A percentile compares a stretch with the other conserved stretches of the same genome.
phyloP scores from a whole-genome alignment of 169 alveolate genomes.

The Eimeria acervulina region DNA sequence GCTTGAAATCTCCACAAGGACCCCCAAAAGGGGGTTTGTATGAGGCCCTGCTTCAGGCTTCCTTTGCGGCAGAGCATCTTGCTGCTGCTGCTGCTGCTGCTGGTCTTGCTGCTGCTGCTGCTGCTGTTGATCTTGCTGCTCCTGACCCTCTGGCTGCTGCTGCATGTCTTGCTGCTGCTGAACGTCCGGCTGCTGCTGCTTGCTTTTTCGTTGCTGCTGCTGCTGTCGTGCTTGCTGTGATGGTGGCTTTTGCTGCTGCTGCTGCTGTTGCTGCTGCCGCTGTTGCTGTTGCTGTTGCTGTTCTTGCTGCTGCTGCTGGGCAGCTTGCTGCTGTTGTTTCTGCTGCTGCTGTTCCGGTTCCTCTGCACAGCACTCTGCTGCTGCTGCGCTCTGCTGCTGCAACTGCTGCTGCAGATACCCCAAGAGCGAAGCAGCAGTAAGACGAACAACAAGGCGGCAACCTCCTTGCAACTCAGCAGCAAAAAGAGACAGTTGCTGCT shows the following conservation, averaged over 20 bases:
- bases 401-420: not conserved
- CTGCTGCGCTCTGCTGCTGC: too few species aligned
- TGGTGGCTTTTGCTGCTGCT: not conserved
- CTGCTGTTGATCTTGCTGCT: too few species aligned
- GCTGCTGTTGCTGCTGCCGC: not conserved
- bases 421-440: not conserved
- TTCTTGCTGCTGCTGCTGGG: too few species aligned
- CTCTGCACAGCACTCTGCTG: too few species aligned
- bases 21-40: not conserved
- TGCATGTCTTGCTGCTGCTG: too few species aligned
- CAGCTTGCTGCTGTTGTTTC: too few species aligned
- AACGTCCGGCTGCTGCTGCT: too few species aligned
- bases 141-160: too few species aligned
- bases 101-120: too few species aligned
- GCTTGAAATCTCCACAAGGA: not conserved
- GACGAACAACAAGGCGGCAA: conserved; percentile 7
- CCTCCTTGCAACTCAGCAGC: not conserved
- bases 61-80: not conserved
- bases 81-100: conserved; percentile 39
- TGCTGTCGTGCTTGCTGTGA: not conserved
- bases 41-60: not conserved
- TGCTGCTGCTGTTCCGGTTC: too few species aligned
- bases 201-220: not conserved
- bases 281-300: not conserved
- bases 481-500: not conserved